Conservation (phyloP, 257 asterid species). For the Lithospermum erythrorhizon region DNA sequence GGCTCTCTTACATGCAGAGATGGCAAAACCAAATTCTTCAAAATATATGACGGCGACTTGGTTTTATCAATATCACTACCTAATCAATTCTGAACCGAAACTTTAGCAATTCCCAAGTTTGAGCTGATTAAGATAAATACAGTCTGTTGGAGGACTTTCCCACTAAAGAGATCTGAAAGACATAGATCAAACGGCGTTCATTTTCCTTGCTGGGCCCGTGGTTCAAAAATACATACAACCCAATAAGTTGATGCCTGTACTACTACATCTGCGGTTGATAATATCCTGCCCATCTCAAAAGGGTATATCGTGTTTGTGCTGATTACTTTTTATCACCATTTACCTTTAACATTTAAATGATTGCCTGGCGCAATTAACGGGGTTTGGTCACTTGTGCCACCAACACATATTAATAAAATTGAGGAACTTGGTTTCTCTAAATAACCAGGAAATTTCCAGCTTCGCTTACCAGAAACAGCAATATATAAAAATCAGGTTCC, state of each 20-base stretch:
- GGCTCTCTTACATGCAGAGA: not conserved
- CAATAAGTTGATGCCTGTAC: slow-evolving; percentile 51
- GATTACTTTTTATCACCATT: slow-evolving; percentile 85
- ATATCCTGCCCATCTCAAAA: slow-evolving; percentile 88
- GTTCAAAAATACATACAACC: slow-evolving; percentile 5
- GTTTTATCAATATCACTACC: slow-evolving; percentile 36
- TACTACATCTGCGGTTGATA: slow-evolving; percentile 93
- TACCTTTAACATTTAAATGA: slow-evolving; percentile 86
- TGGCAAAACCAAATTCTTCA: no score
- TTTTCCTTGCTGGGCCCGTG: not conserved
- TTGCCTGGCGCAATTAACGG: slow-evolving; percentile 45
- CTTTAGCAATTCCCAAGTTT: slow-evolving; percentile 56
- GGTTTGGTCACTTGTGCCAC: not conserved
- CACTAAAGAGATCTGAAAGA: slow-evolving; percentile 56
- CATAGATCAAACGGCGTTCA: slow-evolving; percentile 1
- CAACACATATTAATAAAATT: no score
- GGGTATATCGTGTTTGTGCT: slow-evolving; percentile 84
- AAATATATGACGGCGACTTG: no score
- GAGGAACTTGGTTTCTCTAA: not conserved
- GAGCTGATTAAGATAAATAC: slow-evolving; percentile 82
- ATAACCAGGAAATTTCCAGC: not conserved
- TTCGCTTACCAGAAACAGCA: not conserved
- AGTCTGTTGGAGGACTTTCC: slow-evolving; percentile 84
- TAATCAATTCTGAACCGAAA: slow-evolving; percentile 69
- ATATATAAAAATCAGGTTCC: not conserved